phyloP scores from a whole-genome alignment of 805 yeast species.

The Candida peoriensis region DNA sequence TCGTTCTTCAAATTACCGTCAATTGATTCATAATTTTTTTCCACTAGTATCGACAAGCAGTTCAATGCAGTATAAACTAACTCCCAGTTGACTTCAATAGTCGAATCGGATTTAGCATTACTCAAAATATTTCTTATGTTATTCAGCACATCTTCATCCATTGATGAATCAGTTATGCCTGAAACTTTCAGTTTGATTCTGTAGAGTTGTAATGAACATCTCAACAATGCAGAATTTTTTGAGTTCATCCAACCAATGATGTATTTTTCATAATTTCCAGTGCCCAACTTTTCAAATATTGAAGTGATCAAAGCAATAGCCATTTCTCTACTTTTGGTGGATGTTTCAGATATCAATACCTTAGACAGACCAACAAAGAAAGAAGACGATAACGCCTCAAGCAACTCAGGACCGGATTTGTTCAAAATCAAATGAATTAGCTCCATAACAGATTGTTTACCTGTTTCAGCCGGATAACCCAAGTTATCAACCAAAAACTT shows the following conservation, averaged over 20 bases:
- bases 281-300: constrained; percentile 47
- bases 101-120: constrained; percentile 33
- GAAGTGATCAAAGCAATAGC: constrained; percentile 57
- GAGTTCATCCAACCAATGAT: constrained; percentile 56
- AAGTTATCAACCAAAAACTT: constrained; percentile 75
- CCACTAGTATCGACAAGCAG: constrained; percentile 40
- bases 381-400: constrained; percentile 60
- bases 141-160: constrained; percentile 38
- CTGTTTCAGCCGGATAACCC: constrained; percentile 77
- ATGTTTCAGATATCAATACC: constrained; percentile 71
- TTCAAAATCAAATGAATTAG: constrained; percentile 64
- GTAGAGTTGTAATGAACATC: constrained; percentile 73
- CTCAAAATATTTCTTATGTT: constrained; percentile 31
- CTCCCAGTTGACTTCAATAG: constrained; percentile 63
- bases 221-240: constrained; percentile 45
- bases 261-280: constrained; percentile 31
- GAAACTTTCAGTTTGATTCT: constrained; percentile 49
- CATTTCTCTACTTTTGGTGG: constrained; percentile 78
- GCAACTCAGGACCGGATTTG: constrained; percentile 56
- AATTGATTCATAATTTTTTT: constrained; percentile 22
- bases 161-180: constrained; percentile 33
- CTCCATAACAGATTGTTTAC: constrained; percentile 89
- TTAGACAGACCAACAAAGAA: constrained; percentile 81
- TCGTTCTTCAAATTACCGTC: constrained; percentile 32
- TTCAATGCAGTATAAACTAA: constrained; percentile 61